Base-by-base conservation (phyloP, 768 basidiomycete species). In the Dentipellis fragilis region DNA sequence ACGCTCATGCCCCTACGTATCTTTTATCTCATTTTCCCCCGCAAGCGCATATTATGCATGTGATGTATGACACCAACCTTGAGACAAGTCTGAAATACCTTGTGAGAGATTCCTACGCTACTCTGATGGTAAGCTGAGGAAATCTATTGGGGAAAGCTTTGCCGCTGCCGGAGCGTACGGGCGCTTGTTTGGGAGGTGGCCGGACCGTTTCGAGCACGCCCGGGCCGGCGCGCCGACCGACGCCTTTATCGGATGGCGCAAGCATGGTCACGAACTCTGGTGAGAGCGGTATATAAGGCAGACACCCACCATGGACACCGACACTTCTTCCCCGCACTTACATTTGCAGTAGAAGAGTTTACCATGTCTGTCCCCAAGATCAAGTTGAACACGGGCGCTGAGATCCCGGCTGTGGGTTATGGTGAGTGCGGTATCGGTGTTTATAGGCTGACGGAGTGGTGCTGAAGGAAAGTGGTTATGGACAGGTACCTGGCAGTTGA, bases 401-500 rank as follows among this genome's bases (percentile, higher is more conserved):
- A 52, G 29, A 57, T 57, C 16, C 56, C 56, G 7, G 34, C 45
- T 14, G n/a, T 57, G 14, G 56, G 21, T 19, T 53, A 40, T 45
- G 52, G 40, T 45, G 17, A 11, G 7, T 17, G 29, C 48, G 22
- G 10, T 22, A 21, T 10, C 22, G 19, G 22, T 9, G 40, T 42
- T 42, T 42, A 23, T 8, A 49, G 2, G 23, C n/a, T 42, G 9
- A 34, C 19, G 54, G 11, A 38, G 5, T 17, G 17, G 14, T 29
- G 19, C 3, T 10, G 50, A 7, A 22, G 12, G n/a, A 2, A 19
- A 8, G 10, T 4, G 45, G 7, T 2, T 49, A 34, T 6, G 29
- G 21, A 34, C 51, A 85, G 89, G 89, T 14, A 92, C 91, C n/a
- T 92, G 88, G 88, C 84, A 88, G 68, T 83, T 84, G 46, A 78